Base-by-base conservation (phyloP, 345 rosid species). In the Citrus medica region DNA sequence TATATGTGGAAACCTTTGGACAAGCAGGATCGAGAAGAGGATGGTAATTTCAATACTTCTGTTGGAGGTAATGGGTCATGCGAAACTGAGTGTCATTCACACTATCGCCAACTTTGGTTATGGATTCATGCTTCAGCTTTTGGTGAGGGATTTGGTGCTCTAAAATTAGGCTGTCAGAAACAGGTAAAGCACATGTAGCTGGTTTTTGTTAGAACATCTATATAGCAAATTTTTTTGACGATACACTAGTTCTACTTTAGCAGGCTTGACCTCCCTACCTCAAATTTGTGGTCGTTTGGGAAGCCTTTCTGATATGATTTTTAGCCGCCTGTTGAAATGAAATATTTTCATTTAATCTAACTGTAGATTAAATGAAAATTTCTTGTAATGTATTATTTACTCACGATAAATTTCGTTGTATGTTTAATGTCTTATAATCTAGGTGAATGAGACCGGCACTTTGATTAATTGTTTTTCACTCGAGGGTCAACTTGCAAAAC, bases 91-190 rank as follows among this genome's bases (percentile, higher is more conserved):
- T 24, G 63, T 55, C 32, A 42, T 81, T 75, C 81, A 72, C 76
- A 78, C 37, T 55, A 64, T 78, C 82, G 91, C 63, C 90, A 87
- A 82, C 81, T 92, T 67, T 93, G 96, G 96, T 78, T 93, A 67
- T 95, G 96, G 98, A 86, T 93, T 76, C 98, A 93, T 92, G 92
- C 94, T 80, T 89, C 92, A 56, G 92, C 96, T 76, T 90, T 91
- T 83, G 74, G 27, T 69, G 97, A 93, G 85, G 99, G 93, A 86
- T 92, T 71, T 86, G 84, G 79, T 79, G 87, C 94, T 77, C 81
- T 95, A 63, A 86, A 88, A 78, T 78, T 79, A 59, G 92, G 94
- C 76, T 92, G 90, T 83, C 86, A 89, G 82, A 89, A 89, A 64
- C 92, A 82, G 96, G 94, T 93, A 78, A 42, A 25, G 60, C 7